Percentiles rank a stretch among this genome's conserved stretches.
These are phyloP conservation scores for Colletotrichum sp. DNA, from an alignment of 2,329 filamentous ascomycete species.

Conservation along the genomic window DNA sequence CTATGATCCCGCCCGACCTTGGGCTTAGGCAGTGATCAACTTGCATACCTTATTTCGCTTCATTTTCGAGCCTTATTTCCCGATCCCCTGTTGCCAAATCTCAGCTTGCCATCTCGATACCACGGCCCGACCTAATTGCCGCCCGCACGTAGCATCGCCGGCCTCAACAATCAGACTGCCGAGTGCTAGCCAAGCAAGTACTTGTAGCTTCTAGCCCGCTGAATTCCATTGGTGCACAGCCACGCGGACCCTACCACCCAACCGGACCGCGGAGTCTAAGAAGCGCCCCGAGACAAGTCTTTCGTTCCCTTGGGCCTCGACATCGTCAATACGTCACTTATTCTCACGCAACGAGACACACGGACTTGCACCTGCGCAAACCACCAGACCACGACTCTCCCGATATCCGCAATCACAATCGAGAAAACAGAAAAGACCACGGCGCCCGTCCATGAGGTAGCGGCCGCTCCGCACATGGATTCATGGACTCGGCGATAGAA, in stretches of 20 bases:
- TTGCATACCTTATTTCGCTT: background rate
- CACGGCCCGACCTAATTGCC: conserved; percentile 17
- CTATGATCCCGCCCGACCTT: background rate
- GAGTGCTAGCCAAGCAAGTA: background rate
- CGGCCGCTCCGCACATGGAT: conserved; percentile 18
- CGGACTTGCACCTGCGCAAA: background rate
- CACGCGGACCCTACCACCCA: conserved; percentile 2
- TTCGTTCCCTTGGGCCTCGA: background rate
- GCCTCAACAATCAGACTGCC: background rate
- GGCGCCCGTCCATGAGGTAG: conserved; percentile 15
- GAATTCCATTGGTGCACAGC: conserved; percentile 8
- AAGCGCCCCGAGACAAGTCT: conserved; percentile 14
- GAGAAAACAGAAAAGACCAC: background rate
- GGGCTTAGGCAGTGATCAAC: background rate
- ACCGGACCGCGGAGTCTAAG: background rate
- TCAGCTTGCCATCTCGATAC: background rate
- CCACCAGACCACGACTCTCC: background rate
- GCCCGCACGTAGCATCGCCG: background rate
- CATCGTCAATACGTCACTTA: conserved; percentile 16
- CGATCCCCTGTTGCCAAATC: background rate
- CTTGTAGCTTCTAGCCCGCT: background rate
- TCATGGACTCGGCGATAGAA: conserved; percentile 23
- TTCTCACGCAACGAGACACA: background rate
- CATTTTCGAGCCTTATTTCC: background rate
- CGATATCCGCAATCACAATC: background rate